These are phyloP conservation scores for Dalbergia cultrata DNA, from an alignment of 306 rosid species.

Conservation along the genomic window DNA sequence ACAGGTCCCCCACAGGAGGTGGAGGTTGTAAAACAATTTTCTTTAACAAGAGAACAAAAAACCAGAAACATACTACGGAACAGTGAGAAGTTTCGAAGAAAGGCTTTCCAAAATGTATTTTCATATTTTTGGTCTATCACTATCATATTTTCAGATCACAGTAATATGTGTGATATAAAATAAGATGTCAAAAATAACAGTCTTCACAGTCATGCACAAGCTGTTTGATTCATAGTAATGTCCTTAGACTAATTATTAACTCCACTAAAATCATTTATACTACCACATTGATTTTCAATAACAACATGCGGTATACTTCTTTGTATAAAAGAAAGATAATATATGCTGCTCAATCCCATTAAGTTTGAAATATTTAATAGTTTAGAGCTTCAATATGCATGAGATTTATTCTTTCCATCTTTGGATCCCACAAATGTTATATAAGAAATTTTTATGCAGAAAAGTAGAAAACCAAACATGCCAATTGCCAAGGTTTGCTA, in stretches of 20 bases:
- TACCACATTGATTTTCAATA: conserved; percentile 35
- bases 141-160: not conserved
- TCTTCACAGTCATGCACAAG: conserved; percentile 20
- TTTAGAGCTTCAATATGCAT: conserved; percentile 6
- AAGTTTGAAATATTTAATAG: conserved; percentile 25
- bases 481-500: not conserved
- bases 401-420: conserved; percentile 18
- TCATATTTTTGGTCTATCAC: not conserved
- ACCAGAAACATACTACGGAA: conserved; percentile 1
- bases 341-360: conserved; percentile 11
- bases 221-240: conserved; percentile 20
- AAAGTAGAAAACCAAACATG: conserved; percentile 35
- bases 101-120: not conserved
- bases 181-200: conserved; percentile 15
- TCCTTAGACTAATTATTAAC: conserved; percentile 11
- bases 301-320: conserved; percentile 13
- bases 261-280: conserved; percentile 9
- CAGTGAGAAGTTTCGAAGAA: conserved; percentile 20
- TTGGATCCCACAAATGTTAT: not conserved
- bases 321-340: conserved; percentile 15
- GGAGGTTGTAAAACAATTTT: not conserved
- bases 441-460: not conserved
- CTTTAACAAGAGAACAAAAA: not conserved
- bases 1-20: too few species aligned
- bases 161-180: not conserved